Base-by-base conservation (phyloP, 1,284 basidiomycete genomes). In the Lentinula novae-zelandiae region DNA sequence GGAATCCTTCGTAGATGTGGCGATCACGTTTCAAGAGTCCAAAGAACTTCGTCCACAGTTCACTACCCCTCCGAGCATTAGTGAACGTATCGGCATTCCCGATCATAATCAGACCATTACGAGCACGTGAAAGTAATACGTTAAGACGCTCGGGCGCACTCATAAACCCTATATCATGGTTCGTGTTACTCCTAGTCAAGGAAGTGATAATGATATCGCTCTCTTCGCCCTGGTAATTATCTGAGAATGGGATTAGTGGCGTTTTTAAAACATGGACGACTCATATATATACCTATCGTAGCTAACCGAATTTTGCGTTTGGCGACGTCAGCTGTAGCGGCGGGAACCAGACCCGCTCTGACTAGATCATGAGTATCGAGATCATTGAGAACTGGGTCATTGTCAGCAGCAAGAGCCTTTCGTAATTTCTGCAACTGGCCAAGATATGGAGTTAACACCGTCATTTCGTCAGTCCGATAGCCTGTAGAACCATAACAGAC, bases 221-320 rank as follows among this genome's bases (percentile, higher is more conserved):
- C 68, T 89, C 86, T 67, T 89, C 87, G 27, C 87, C 87, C 65
- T 89, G 86, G 62, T 85, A 86, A 61, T 86, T 86, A 61, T 86
- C 84, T 85, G 36, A 53, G 42, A 7, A 27, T 36, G 46, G 52
- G 53, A 60, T 54, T n/a, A 66, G 20, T 27, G 1, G 49, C 27
- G 27, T 27, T 27, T 27, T 27, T 27, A 27, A 3, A 27, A 3
- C 2, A 27, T 27, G 3, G 27, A 27, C 27, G 27, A 27, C 27
- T 27, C 27, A 27, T 3, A 4, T 10, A 57, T 73, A 56, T 66
- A 85, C 86, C 85, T 12, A 87, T 87, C 0, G 86, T 88, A 0
- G 85, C 81, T 2, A 88, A 69, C 13, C 82, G 80, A 60, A 88
- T 70, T 0, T 74, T 70, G 20, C 73, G 77, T 68, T 75, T 84